Evolutionary conservation across 148 eudicot genomes (phyloP), one percentile per base, ranked within the genome.

Genomic region (Mesembryanthemum crystallinum): DNA sequence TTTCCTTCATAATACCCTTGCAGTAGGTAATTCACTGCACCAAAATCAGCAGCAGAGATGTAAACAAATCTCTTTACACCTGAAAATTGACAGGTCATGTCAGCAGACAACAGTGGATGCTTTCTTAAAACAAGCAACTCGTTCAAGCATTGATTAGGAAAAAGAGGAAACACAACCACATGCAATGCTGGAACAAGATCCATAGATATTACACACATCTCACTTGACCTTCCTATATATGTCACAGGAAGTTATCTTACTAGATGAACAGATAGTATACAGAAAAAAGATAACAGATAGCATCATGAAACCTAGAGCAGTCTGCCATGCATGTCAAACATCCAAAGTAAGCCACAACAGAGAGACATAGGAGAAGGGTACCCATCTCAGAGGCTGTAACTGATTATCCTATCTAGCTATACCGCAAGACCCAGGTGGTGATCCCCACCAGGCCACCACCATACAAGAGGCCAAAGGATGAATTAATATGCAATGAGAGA

Each of bases 1-100:
- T 91, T 91, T 75, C 93, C 97, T 54, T 89, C 89, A 35, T 91
- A 91, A 83, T 91, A 91, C 42, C 97, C 97, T 85, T 83, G 89
- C 30, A 91, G 83, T 75, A 89, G 59, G 73, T 89, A 91, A 80
- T 91, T 91, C 20, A 86, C 82, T 73, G 88, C 60, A 14, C 97
- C 97, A 83, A 86, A 91, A 82, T 88, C 97, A 75, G 93, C 91
- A 73, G 97, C 97, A 72, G 97, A 91, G 61, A 91, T 82, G 74
- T 91, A 91, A 47, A 89, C 89, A 82, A 86, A 91, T 77, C 97
- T 86, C 78, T 91, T 91, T 1, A 88, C 91, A 32, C 93, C 97
- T 91, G 83, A 63, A 86, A 64, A 72, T 64, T 33, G 54, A 28
- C 47, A 49, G 54, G 21, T 45, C 39, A 35, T 55, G 64, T 62